Evolutionary conservation across 352 stramenopile genomes (phyloP).

Genomic region (Albugo candida): DNA sequence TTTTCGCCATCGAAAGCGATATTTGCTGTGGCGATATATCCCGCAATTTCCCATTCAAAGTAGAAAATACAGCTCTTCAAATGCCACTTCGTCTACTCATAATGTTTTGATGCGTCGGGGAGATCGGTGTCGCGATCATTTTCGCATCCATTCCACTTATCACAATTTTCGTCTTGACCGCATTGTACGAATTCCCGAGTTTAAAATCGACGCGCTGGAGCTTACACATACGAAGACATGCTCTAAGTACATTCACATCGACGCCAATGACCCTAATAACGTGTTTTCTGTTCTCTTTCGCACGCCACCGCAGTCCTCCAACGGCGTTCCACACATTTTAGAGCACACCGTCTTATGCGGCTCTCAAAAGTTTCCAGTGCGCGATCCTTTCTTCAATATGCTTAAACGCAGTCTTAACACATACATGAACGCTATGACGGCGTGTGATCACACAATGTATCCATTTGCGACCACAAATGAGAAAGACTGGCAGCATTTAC

Average conservation of each 20-base stretch:
- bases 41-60: too few relatives aligned
- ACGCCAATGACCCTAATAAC: slow-evolving; percentile 71
- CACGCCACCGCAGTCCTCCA: slow-evolving; percentile 91
- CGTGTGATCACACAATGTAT: slow-evolving; percentile 96
- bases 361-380: slow-evolving; percentile 91
- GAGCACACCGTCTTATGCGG: slow-evolving; percentile 92
- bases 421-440: slow-evolving; percentile 99
- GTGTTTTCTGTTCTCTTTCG: slow-evolving; percentile 90
- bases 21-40: too few relatives aligned
- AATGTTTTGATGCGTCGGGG: too few relatives aligned
- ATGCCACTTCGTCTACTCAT: too few relatives aligned
- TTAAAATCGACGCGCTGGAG: slow-evolving; percentile 60
- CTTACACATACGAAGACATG: slow-evolving; percentile 51
- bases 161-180: slow-evolving; percentile 58
- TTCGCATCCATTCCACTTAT: slow-evolving; percentile 8
- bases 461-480: slow-evolving; percentile 94
- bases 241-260: slow-evolving; percentile 62
- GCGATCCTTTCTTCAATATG: slow-evolving; percentile 99
- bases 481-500: slow-evolving; percentile 95
- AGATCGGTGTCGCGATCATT: too few relatives aligned
- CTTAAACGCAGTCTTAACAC: slow-evolving; percentile 96
- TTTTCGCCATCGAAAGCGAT: too few relatives aligned
- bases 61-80: too few relatives aligned
- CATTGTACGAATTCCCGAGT: slow-evolving; percentile 37
- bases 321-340: slow-evolving; percentile 96